A percentile compares a stretch with the other conserved stretches of the same genome.
Evolutionary conservation across 2,329 filamentous ascomycete species (phyloP).

Genomic region (Curvularia eragrostidis): DNA sequence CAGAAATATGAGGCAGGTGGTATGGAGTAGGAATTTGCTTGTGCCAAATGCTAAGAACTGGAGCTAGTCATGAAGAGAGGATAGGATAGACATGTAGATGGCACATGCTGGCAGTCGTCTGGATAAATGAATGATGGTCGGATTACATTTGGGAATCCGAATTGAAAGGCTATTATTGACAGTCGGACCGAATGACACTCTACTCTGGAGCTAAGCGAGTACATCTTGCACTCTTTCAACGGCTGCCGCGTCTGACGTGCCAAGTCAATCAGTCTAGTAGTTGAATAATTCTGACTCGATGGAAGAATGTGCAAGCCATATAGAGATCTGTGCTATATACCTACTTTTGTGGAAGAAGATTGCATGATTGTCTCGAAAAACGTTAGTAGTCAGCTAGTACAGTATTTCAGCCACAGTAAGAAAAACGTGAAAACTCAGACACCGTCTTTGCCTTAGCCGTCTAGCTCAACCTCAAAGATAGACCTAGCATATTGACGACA

Average conservation of each 20-base stretch:
- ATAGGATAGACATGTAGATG: background rate
- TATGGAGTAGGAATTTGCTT: background rate
- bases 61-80: background rate
- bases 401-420: background rate
- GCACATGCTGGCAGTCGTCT: background rate
- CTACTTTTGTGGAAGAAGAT: background rate
- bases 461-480: background rate
- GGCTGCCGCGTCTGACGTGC: background rate
- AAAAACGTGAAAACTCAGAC: background rate
- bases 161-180: background rate
- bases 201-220: background rate
- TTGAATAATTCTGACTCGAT: background rate
- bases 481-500: background rate
- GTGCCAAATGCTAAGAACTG: background rate
- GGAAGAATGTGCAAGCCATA: background rate
- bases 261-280: background rate
- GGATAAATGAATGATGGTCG: background rate
- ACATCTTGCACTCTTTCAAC: background rate
- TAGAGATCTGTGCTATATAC: background rate
- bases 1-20: background rate
- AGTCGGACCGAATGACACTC: background rate
- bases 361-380: background rate
- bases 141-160: background rate
- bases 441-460: background rate
- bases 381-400: background rate